Evolutionary conservation across 805 yeast species (phyloP).

Genomic region (Candida namnaoensis): DNA sequence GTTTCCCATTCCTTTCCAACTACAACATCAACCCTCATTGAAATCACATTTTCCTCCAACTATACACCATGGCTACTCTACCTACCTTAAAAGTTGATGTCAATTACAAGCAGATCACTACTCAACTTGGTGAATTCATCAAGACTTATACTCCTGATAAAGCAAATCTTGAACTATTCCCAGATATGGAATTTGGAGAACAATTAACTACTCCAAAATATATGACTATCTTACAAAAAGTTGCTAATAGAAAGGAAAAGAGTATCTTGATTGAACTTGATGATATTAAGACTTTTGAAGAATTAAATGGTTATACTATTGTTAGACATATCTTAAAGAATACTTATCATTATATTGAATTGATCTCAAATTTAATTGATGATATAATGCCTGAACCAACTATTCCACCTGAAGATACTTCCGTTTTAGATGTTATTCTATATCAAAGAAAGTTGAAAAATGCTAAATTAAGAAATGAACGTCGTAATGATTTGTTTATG

Average conservation of each 20-base stretch:
- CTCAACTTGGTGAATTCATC: neutral
- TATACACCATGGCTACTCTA: constrained; percentile 20
- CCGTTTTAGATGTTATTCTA: constrained; percentile 85
- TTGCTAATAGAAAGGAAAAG: constrained; percentile 76
- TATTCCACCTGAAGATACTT: constrained; percentile 71
- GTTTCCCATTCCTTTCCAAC: too few species aligned
- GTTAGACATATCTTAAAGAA: constrained; percentile 59
- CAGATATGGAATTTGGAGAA: constrained; percentile 13
- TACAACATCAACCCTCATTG: neutral
- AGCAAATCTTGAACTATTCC: constrained; percentile 1
- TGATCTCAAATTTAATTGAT: constrained; percentile 71
- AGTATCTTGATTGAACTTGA: constrained; percentile 72
- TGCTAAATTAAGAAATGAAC: constrained; percentile 59
- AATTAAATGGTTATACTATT: constrained; percentile 23
- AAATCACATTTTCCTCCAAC: neutral
- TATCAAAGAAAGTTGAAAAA: constrained; percentile 86
- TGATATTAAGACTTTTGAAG: constrained; percentile 69
- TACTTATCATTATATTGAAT: constrained; percentile 70
- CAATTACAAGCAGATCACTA: constrained; percentile 57
- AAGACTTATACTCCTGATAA: neutral
- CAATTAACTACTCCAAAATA: constrained; percentile 56
- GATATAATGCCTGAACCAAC: constrained; percentile 84
- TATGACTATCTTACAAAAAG: constrained; percentile 59
- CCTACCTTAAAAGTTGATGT: constrained; percentile 65
- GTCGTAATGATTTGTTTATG: constrained; percentile 43